A percentile compares a stretch with the other conserved stretches of the same genome.
Evolutionary conservation across 164 flowering plant species (phyloP).

Genomic region (Nymphaea colorata): DNA sequence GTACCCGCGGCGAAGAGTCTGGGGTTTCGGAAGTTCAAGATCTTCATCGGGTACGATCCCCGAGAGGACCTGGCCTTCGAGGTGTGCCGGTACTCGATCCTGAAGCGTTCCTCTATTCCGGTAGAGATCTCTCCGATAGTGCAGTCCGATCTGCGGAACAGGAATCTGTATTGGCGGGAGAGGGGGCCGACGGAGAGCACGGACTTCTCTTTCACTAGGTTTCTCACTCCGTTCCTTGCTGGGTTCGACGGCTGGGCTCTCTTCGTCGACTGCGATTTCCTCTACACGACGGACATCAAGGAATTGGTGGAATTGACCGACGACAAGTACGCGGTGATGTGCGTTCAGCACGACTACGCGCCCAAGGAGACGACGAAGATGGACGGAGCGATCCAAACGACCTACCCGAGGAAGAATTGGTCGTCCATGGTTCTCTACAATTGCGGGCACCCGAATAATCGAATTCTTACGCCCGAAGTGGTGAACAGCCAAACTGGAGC

Average conservation of each 20-base stretch:
- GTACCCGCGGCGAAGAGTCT: not conserved
- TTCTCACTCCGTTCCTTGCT: slow-evolving; percentile 74
- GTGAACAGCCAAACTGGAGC: slow-evolving; percentile 79
- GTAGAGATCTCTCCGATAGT: slow-evolving; percentile 64
- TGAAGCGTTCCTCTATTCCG: slow-evolving; percentile 65
- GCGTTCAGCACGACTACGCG: slow-evolving; percentile 92
- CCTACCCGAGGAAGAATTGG: slow-evolving; percentile 92
- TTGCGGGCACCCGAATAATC: slow-evolving; percentile 78
- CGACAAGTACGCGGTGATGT: slow-evolving; percentile 77
- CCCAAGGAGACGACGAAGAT: slow-evolving; percentile 89
- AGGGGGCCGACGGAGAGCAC: slow-evolving; percentile 79
- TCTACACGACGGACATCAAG: slow-evolving; percentile 73
- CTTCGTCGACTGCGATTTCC: slow-evolving; percentile 95
- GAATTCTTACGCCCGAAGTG: slow-evolving; percentile 52
- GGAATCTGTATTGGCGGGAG: slow-evolving; percentile 70
- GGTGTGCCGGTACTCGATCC: slow-evolving; percentile 67
- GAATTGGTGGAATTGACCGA: slow-evolving; percentile 60
- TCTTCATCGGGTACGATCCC: slow-evolving; percentile 86
- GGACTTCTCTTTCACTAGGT: slow-evolving; percentile 77
- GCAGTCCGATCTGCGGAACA: slow-evolving; percentile 59
- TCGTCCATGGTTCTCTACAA: slow-evolving; percentile 94
- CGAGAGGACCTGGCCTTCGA: slow-evolving; percentile 75
- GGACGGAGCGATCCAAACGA: slow-evolving; percentile 91
- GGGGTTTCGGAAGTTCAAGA: slow-evolving; percentile 30
- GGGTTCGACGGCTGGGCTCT: slow-evolving; percentile 78